Evolutionary conservation across 495 filamentous ascomycete genomes (phyloP).

Genomic region (Immersiella caudata): DNA sequence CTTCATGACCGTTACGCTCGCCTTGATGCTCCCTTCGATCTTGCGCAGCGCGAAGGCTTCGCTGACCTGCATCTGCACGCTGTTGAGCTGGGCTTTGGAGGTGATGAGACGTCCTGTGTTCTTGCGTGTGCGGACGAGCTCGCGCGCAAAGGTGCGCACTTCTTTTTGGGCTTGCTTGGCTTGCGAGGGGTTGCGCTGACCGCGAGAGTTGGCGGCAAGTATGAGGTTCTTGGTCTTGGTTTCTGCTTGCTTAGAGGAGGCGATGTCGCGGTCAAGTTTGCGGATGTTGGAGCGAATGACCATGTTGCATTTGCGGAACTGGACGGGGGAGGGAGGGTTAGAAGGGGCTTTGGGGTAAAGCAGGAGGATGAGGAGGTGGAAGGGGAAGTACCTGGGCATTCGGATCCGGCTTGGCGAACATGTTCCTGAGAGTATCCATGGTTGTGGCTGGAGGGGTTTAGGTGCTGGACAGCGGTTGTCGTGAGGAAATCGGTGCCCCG

Average conservation of each 20-base stretch:
- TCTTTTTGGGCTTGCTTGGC: conserved; percentile 75
- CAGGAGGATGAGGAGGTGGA: conserved; percentile 7
- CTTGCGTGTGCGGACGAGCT: conserved; percentile 81
- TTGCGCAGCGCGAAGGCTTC: conserved; percentile 95
- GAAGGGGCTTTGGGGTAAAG: conserved; percentile 8
- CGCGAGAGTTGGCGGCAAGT: conserved; percentile 74
- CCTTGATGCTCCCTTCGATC: conserved; percentile 90
- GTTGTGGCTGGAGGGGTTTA: conserved; percentile 26
- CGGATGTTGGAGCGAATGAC: conserved; percentile 90
- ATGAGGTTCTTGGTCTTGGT: conserved; percentile 85
- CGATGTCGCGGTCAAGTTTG: conserved; percentile 92
- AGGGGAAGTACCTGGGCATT: conserved; percentile 70
- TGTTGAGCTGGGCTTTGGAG: conserved; percentile 86
- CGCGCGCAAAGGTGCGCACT: conserved; percentile 82
- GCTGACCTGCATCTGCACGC: conserved; percentile 96
- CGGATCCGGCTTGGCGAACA: conserved; percentile 92
- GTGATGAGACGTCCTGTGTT: conserved; percentile 74
- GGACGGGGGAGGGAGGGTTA: conserved; percentile 15
- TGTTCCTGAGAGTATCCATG: conserved; percentile 85
- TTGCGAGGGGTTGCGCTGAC: conserved; percentile 69
- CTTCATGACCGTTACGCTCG: conserved; percentile 91
- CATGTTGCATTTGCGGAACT: conserved; percentile 92
- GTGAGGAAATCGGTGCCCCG: conserved; percentile 1
- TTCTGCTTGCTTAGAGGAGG: conserved; percentile 72
- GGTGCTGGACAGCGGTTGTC: not conserved